Percentiles rank a stretch among this genome's conserved stretches.
These are phyloP conservation scores for Aspergillus awamori DNA, from an alignment of 2,329 filamentous ascomycete genomes.

Conservation along the genomic window DNA sequence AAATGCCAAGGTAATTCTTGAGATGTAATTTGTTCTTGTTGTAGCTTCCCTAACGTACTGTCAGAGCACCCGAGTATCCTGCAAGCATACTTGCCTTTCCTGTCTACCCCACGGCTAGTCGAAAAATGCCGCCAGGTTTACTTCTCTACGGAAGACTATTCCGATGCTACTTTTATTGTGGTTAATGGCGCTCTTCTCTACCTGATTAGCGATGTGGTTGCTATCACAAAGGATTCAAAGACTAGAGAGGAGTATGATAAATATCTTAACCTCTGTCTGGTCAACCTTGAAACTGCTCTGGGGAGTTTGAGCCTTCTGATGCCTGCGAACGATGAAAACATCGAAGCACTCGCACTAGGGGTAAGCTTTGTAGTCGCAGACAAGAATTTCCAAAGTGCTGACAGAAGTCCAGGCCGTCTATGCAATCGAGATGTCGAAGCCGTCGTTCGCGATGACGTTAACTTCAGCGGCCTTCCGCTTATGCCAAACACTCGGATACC, in stretches of 20 bases:
- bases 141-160: constrained; percentile 47
- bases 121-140: constrained; percentile 48
- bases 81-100: constrained; percentile 37
- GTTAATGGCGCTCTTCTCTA: constrained; percentile 44
- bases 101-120: constrained; percentile 38
- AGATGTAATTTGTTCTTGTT: not conserved
- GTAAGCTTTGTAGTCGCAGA: constrained; percentile 43
- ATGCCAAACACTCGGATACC: constrained; percentile 65
- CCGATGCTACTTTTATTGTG: constrained; percentile 43
- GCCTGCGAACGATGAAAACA: constrained; percentile 58
- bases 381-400: not conserved
- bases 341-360: constrained; percentile 62
- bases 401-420: constrained; percentile 55
- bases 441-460: constrained; percentile 67
- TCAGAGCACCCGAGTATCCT: constrained; percentile 19
- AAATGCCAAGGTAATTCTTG: constrained; percentile 36
- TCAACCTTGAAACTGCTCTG: constrained; percentile 50
- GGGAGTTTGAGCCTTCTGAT: constrained; percentile 59
- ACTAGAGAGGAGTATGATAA: constrained; percentile 30
- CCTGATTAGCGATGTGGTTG: constrained; percentile 39
- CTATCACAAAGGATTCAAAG: constrained; percentile 23
- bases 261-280: constrained; percentile 41
- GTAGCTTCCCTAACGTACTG: not conserved
- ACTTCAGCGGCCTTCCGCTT: constrained; percentile 61
- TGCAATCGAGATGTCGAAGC: constrained; percentile 63